Base-by-base conservation (phyloP, 1,284 basidiomycete species). In the Austropuccinia psidii region DNA sequence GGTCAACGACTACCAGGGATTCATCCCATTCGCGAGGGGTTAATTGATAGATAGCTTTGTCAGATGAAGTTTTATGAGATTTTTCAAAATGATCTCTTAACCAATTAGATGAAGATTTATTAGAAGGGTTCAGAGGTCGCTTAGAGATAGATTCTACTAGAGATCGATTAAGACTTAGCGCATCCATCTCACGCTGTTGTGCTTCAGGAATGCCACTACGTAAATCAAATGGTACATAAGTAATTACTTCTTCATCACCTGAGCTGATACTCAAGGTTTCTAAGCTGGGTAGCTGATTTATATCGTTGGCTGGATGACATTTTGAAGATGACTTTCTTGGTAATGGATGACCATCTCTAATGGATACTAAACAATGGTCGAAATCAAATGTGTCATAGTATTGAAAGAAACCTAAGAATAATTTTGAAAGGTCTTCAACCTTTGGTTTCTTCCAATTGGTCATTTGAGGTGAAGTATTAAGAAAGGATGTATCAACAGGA, bases 381-480 rank as follows among this genome's bases (percentile, higher is more conserved):
- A 65, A 65, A n/a, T 65, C 62, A 17, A 65, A 65, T 2, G 4
- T 11, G 27, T 47, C 41, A 15, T 65, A 65, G 19, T 35, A 65
- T 24, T 50, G 45, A 47, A 65, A 65, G 21, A 65, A 65, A 31
- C 62, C 62, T 8, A 65, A 15, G 41, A 65, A 24, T 19, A 65
- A 6, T 21, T 65, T 33, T 5, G 62, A 1, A 17, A 65, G 15
- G 6, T 35, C 2, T 1, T 37, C 11, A 21, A 31, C 2, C 15
- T 37, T 7, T 1, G 27, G 29, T n/a, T n/a, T n/a, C n/a, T n/a
- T n/a, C n/a, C n/a, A n/a, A n/a, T n/a, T n/a, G n/a, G n/a, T n/a
- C n/a, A n/a, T n/a, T n/a, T n/a, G n/a, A n/a, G n/a, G n/a, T n/a
- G n/a, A n/a, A n/a, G n/a, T n/a, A 65, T 33, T 35, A 65, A 65